Base-by-base conservation (phyloP, 331 rosid species). In the Cydonia oblonga region DNA sequence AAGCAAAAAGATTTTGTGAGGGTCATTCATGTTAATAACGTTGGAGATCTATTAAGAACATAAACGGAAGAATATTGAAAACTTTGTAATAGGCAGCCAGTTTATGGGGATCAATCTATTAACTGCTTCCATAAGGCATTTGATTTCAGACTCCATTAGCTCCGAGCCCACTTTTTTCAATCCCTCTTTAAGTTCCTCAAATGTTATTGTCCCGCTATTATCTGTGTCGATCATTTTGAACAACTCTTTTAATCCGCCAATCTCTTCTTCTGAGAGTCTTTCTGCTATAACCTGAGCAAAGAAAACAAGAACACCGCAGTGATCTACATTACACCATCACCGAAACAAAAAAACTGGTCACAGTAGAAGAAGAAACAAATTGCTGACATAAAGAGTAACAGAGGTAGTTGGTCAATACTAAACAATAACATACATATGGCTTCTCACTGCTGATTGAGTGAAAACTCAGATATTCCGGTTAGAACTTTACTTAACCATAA, bases 261-360 rank as follows among this genome's bases (percentile, higher is more conserved):
- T 92, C 78, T 92, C 97, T 89, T 92, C 97, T 75, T 92, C 97
- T 40, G 97, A 92, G 64, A 92, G 90, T 72, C 93, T 86, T 75
- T 92, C 96, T 25, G 93, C 96, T 71, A 92, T 89, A 77, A 92
- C 96, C 97, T 89, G 88, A 49, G 80, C 71, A 72, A 29, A 54
- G 8, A 11, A 7, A 58, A 59, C 18, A 19, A 28, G 71, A 22
- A 32, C 22, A 15, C 6, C 19, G 5, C 28, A 32, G 28, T 64
- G 26, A 64, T n/a, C n/a, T 25, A 19, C 16, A 19, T 49, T n/a
- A 33, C 3, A 24, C 19, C 29, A 22, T 15, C 66, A 8, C 42
- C 23, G 9, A 28, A 62, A 30, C 29, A 26, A 26, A 9, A 9
- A 1, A 20, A 54, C 1, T 7, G 9, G 64, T 26, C 64, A 59